phyloP scores from a whole-genome alignment of 495 filamentous ascomycete species.

The Pseudevernia furfuracea region DNA sequence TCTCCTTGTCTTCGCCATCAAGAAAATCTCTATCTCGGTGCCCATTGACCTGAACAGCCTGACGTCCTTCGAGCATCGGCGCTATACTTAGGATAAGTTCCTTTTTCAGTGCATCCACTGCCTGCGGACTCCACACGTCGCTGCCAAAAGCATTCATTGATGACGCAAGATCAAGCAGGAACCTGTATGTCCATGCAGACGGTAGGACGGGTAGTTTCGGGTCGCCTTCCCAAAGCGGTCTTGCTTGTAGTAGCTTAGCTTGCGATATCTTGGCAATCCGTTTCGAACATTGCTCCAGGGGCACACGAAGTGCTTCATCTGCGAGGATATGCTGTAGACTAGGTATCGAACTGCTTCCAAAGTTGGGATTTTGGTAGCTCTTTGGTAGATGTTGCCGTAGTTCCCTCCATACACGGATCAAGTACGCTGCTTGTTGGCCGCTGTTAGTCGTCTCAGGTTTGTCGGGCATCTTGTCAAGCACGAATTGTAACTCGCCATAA shows the following conservation, averaged over 20 bases:
- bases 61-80: slow-evolving; percentile 4
- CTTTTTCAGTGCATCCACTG: slow-evolving; percentile 55
- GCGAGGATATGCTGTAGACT: slow-evolving; percentile 30
- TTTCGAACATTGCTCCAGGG: slow-evolving; percentile 27
- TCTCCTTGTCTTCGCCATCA: slow-evolving; percentile 8
- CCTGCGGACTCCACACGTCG: slow-evolving; percentile 77
- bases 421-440: slow-evolving; percentile 55
- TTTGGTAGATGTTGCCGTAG: slow-evolving; percentile 57
- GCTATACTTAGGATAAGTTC: slow-evolving; percentile 41
- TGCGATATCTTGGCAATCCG: slow-evolving; percentile 26
- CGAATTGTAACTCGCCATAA: slow-evolving; percentile 51
- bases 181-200: slow-evolving; percentile 66
- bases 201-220: slow-evolving; percentile 75
- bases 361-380: slow-evolving; percentile 32
- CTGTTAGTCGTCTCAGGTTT: slow-evolving; percentile 36
- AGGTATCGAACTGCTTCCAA: slow-evolving; percentile 33
- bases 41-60: slow-evolving; percentile 13
- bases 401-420: slow-evolving; percentile 71
- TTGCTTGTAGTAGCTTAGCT: slow-evolving; percentile 36
- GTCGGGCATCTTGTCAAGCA: slow-evolving; percentile 43
- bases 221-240: slow-evolving; percentile 68
- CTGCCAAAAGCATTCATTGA: slow-evolving; percentile 62
- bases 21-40: slow-evolving; percentile 9
- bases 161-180: slow-evolving; percentile 55
- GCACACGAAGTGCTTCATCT: slow-evolving; percentile 17